Percentiles rank a stretch among this genome's conserved stretches.
These are phyloP conservation scores for Diplodia intermedia DNA, from an alignment of 2,329 filamentous ascomycete genomes.

Conservation along the genomic window DNA sequence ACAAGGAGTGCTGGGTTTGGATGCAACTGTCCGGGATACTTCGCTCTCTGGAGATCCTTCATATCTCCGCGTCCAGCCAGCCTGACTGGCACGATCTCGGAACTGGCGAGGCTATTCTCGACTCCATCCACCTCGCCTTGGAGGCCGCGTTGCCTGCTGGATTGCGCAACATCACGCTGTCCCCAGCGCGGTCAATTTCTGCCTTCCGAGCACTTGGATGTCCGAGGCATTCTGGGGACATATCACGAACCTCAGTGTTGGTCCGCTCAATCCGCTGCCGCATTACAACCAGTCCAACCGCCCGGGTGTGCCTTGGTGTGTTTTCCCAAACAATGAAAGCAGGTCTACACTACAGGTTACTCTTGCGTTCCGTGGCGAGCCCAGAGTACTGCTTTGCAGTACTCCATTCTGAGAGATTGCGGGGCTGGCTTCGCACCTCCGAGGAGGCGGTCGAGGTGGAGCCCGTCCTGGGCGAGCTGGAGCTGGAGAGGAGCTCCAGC, in stretches of 20 bases:
- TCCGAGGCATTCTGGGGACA: conserved; percentile 15
- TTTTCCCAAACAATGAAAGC: too few relatives aligned
- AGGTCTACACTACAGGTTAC: too few relatives aligned
- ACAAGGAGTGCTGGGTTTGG: neutral
- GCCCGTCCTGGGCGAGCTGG: too few relatives aligned
- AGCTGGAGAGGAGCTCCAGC: too few relatives aligned
- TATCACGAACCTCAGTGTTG: conserved; percentile 7
- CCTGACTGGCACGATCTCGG: conserved; percentile 11
- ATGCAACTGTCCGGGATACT: neutral
- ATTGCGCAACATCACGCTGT: conserved; percentile 16
- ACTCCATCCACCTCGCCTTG: conserved; percentile 22
- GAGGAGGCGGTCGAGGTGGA: too few relatives aligned
- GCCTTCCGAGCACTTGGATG: neutral
- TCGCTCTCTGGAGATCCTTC: neutral
- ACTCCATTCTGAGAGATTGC: too few relatives aligned
- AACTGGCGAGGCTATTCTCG: conserved; percentile 7
- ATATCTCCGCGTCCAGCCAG: neutral
- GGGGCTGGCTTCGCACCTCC: too few relatives aligned
- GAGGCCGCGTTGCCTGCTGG: neutral
- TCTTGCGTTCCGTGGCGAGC: too few relatives aligned
- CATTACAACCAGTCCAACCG: neutral
- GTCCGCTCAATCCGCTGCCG: conserved; percentile 21
- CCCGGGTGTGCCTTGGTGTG: too few relatives aligned
- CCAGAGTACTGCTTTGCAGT: too few relatives aligned
- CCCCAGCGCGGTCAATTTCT: conserved; percentile 3